phyloP scores from a whole-genome alignment of 2,329 filamentous ascomycete genomes.

The Fusarium chuoi region DNA sequence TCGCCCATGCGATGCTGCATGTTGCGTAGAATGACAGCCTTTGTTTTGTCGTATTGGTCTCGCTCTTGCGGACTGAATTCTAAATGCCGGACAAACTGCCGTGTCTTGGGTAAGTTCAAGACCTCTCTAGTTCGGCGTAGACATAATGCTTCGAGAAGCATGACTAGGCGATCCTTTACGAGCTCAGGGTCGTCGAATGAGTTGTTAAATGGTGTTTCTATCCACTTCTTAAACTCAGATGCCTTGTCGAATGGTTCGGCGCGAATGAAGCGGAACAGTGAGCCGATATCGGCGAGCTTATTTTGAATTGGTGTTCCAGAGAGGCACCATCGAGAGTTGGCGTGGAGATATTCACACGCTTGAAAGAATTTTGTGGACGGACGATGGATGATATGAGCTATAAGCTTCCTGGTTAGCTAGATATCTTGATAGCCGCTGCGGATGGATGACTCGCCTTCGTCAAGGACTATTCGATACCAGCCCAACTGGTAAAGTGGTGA shows the following conservation, averaged over 20 bases:
- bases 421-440: fast-evolving
- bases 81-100: neutral
- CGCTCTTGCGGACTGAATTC: neutral
- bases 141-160: neutral
- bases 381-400: slow-evolving; percentile 60
- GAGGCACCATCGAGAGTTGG: slow-evolving; percentile 62
- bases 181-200: neutral
- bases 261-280: slow-evolving; percentile 23
- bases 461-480: slow-evolving; percentile 56
- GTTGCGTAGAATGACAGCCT: neutral
- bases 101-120: neutral
- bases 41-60: neutral
- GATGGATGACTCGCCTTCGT: slow-evolving; percentile 52
- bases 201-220: neutral
- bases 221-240: slow-evolving; percentile 7
- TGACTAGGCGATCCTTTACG: neutral
- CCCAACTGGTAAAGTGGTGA: neutral
- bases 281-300: slow-evolving; percentile 58
- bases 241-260: neutral
- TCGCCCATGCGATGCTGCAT: slow-evolving; percentile 10
- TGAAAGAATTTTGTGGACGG: slow-evolving; percentile 56
- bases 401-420: fast-evolving
- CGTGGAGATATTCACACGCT: slow-evolving; percentile 53
- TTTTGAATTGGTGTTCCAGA: slow-evolving; percentile 67
- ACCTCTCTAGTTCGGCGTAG: slow-evolving; percentile 1